Conservation (phyloP, 2,329 filamentous ascomycete species). For the Xylariaceae sp. region DNA sequence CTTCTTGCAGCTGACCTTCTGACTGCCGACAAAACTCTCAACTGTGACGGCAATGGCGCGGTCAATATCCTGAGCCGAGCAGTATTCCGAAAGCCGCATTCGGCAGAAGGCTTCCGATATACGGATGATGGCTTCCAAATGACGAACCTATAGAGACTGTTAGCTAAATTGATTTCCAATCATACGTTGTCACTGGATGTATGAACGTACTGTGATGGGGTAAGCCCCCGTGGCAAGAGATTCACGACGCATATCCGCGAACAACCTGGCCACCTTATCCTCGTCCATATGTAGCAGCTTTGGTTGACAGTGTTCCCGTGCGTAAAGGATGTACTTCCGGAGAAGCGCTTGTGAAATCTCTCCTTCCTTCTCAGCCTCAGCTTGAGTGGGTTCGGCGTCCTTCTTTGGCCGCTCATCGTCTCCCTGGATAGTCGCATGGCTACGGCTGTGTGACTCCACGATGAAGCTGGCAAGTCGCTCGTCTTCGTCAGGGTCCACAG, state of each 20-base stretch:
- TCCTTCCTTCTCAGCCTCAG: conserved; percentile 43
- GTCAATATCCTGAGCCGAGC: conserved; percentile 83
- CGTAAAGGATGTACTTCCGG: conserved; percentile 95
- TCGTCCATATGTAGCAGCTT: conserved; percentile 98
- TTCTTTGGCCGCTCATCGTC: conserved; percentile 55
- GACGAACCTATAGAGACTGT: conserved; percentile 64
- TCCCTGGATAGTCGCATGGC: conserved; percentile 59
- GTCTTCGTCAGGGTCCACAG: conserved; percentile 86
- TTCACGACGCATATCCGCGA: conserved; percentile 93
- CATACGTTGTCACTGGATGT: background rate
- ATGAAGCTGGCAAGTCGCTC: conserved; percentile 93
- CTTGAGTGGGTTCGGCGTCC: conserved; percentile 41
- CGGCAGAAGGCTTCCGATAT: conserved; percentile 92
- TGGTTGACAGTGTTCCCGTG: conserved; percentile 79
- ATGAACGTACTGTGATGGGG: conserved; percentile 79
- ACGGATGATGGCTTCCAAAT: conserved; percentile 95
- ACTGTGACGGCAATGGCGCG: conserved; percentile 95
- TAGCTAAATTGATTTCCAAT: conserved; percentile 18
- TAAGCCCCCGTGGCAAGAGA: conserved; percentile 91
- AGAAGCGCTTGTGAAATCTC: conserved; percentile 87
- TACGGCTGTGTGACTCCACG: conserved; percentile 86
- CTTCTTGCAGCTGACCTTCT: conserved; percentile 98
- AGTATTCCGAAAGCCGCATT: conserved; percentile 97
- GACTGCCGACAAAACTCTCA: conserved; percentile 90
- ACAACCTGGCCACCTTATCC: conserved; percentile 90